Conservation (phyloP, 2,329 filamentous ascomycete genomes). For the Aspergillus caelatus region DNA sequence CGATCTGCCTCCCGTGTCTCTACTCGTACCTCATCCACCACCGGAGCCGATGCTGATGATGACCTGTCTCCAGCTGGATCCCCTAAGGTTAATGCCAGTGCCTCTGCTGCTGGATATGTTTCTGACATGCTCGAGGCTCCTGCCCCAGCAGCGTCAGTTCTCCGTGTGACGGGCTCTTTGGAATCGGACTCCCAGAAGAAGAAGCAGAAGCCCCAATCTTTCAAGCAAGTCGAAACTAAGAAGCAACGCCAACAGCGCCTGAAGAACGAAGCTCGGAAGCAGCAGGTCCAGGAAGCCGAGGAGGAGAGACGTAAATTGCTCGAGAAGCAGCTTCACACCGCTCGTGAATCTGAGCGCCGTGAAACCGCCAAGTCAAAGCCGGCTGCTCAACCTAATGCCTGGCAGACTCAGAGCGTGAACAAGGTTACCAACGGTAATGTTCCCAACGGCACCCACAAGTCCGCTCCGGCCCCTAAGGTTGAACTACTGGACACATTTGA, state of each 20-base stretch:
- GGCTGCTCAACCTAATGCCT: conserved; percentile 53
- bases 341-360: conserved; percentile 82
- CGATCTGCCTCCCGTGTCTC: conserved; percentile 47
- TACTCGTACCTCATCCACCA: conserved; percentile 69
- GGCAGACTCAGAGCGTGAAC: conserved; percentile 49
- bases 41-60: conserved; percentile 77
- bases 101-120: conserved; percentile 63
- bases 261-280: conserved; percentile 82
- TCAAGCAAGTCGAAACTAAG: conserved; percentile 78
- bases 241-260: conserved; percentile 92
- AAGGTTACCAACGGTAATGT: conserved; percentile 26
- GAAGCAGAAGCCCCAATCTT: conserved; percentile 61
- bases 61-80: conserved; percentile 73
- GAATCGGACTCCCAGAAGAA: conserved; percentile 53
- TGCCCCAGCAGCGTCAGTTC: conserved; percentile 68
- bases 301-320: conserved; percentile 72
- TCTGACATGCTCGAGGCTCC: conserved; percentile 88
- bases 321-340: conserved; percentile 81
- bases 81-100: conserved; percentile 56
- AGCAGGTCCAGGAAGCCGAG: conserved; percentile 74
- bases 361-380: conserved; percentile 58
- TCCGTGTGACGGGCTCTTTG: conserved; percentile 73
- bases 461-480: conserved; percentile 22
- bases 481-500: conserved; percentile 50
- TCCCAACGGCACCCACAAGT: conserved; percentile 27